These are phyloP conservation scores for Didymella sp. DNA, from an alignment of 2,329 filamentous ascomycete genomes.

Conservation along the genomic window DNA sequence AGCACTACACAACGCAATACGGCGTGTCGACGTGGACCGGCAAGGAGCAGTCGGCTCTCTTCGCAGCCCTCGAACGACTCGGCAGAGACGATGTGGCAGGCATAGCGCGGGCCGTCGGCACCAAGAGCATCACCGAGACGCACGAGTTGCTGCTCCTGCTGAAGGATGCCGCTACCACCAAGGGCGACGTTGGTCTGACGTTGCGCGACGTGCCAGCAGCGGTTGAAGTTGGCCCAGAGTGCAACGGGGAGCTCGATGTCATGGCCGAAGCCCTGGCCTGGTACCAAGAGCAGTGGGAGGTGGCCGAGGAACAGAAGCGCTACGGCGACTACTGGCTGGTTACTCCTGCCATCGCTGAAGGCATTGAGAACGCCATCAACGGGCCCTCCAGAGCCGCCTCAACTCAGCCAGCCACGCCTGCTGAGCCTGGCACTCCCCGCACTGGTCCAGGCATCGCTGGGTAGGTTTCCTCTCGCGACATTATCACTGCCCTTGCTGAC, in stretches of 20 bases:
- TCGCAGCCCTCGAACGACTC: slow-evolving; percentile 67
- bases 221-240: slow-evolving; percentile 71
- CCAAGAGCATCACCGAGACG: slow-evolving; percentile 78
- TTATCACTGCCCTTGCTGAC: background rate
- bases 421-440: slow-evolving; percentile 16
- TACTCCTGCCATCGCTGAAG: slow-evolving; percentile 47
- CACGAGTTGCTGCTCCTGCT: slow-evolving; percentile 72
- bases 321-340: slow-evolving; percentile 74
- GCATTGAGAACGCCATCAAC: slow-evolving; percentile 43
- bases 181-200: slow-evolving; percentile 45
- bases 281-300: slow-evolving; percentile 69
- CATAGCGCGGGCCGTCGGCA: slow-evolving; percentile 69
- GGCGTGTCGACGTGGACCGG: slow-evolving; percentile 74
- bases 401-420: slow-evolving; percentile 11
- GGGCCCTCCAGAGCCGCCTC: slow-evolving; percentile 27
- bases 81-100: slow-evolving; percentile 68
- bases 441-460: slow-evolving; percentile 18
- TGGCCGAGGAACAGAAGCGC: slow-evolving; percentile 63
- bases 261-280: slow-evolving; percentile 71
- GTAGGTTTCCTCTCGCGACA: background rate
- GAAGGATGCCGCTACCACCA: slow-evolving; percentile 55
- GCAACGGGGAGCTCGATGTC: slow-evolving; percentile 69
- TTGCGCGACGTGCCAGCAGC: slow-evolving; percentile 72
- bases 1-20: slow-evolving; percentile 61
- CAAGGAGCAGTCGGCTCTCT: slow-evolving; percentile 74